These are phyloP conservation scores for Alternaria rosae DNA, from an alignment of 2,329 filamentous ascomycete genomes.

Conservation along the genomic window DNA sequence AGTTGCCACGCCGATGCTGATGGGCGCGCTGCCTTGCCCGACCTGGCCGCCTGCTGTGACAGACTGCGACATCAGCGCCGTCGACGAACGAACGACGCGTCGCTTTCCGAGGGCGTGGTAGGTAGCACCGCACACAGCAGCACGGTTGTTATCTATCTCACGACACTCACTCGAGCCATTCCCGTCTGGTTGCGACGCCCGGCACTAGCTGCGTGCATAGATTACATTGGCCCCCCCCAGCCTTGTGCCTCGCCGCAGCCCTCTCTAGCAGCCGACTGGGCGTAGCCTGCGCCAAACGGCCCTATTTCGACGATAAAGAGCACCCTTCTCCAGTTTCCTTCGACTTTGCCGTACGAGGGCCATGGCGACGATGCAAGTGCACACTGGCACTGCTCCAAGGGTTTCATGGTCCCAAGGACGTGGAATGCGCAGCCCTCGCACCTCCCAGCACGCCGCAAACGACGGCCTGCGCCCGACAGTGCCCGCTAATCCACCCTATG, in stretches of 20 bases:
- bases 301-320: slow-evolving; percentile 1
- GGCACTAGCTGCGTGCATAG: slow-evolving; percentile 22
- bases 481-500: slow-evolving; percentile 29
- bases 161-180: slow-evolving; percentile 9
- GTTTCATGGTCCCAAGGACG: background rate
- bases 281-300: slow-evolving; percentile 1
- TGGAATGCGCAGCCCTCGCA: background rate
- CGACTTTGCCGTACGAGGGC: background rate
- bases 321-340: background rate
- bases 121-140: slow-evolving; percentile 11
- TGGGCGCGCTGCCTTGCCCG: background rate
- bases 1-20: slow-evolving; percentile 11
- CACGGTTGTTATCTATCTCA: slow-evolving; percentile 11
- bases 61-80: background rate
- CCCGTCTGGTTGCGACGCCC: slow-evolving; percentile 13
- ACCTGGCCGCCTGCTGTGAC: background rate
- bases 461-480: slow-evolving; percentile 16
- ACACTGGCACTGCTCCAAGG: too few relatives aligned
- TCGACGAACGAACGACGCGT: background rate
- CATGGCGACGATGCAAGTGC: too few relatives aligned
- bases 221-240: slow-evolving; percentile 12
- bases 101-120: slow-evolving; percentile 3
- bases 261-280: background rate
- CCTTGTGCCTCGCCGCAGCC: slow-evolving; percentile 7
- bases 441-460: slow-evolving; percentile 23